Evolutionary conservation across 345 rosid species (phyloP).

Genomic region (Nasturtium officinale): DNA sequence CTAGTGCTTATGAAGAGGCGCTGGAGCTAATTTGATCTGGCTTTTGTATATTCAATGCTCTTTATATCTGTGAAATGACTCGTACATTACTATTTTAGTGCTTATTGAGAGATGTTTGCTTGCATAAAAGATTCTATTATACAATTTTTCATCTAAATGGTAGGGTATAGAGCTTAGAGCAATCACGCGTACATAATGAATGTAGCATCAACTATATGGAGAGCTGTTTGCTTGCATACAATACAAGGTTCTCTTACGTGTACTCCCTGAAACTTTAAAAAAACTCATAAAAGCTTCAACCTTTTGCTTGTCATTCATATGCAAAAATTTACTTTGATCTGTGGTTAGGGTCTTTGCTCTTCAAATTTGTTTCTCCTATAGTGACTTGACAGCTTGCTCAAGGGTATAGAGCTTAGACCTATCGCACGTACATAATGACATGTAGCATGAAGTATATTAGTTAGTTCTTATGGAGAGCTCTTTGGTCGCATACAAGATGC

Average conservation of each 20-base stretch:
- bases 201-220: not conserved
- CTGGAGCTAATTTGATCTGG: too few species aligned
- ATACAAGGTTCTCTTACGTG: not conserved
- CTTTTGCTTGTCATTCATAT: not conserved
- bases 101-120: too few species aligned
- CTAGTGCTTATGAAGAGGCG: too few species aligned
- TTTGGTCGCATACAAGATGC: not conserved
- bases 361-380: too few species aligned
- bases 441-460: not conserved
- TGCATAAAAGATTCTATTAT: too few species aligned
- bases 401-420: not conserved
- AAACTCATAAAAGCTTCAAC: not conserved
- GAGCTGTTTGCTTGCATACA: conserved; percentile 16
- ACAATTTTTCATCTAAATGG: too few species aligned
- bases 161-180: not conserved
- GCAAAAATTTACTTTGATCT: not conserved
- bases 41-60: too few species aligned
- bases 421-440: not conserved
- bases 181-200: not conserved
- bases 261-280: not conserved
- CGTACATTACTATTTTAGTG: too few species aligned
- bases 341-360: not conserved
- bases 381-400: too few species aligned
- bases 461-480: not conserved
- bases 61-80: too few species aligned